Evolutionary conservation across 768 basidiomycete genomes (phyloP).

Genomic region (Hericium rajendrae): DNA sequence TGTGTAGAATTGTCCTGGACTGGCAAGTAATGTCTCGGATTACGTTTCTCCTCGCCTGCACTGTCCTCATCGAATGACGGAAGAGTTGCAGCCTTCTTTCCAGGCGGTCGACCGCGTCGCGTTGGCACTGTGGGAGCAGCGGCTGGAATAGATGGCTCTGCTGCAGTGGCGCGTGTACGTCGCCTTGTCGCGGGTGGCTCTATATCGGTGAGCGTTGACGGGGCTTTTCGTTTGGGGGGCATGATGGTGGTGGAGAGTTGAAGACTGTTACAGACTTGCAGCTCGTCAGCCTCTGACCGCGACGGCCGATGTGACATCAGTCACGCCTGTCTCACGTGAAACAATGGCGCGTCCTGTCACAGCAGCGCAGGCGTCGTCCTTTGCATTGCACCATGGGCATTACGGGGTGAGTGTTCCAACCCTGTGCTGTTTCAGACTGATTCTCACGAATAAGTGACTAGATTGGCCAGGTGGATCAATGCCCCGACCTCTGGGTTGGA

Average conservation of each 20-base stretch:
- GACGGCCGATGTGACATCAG: background rate
- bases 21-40: background rate
- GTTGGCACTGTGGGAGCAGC: background rate
- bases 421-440: background rate
- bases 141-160: background rate
- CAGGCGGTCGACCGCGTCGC: background rate
- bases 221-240: constrained; percentile 25
- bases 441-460: constrained; percentile 16
- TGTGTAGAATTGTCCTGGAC: background rate
- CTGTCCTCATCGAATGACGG: background rate
- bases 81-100: background rate
- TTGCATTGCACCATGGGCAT: constrained; percentile 10
- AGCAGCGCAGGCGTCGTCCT: background rate
- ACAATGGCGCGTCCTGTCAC: background rate
- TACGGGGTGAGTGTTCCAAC: constrained; percentile 8
- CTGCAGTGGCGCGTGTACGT: constrained; percentile 11
- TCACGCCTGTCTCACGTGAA: background rate
- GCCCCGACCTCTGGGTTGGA: constrained; percentile 66
- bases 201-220: constrained; percentile 1
- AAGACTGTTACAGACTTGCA: background rate
- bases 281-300: background rate
- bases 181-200: constrained; percentile 14
- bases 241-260: constrained; percentile 9
- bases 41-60: background rate
- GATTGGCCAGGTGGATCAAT: constrained; percentile 75